Evolutionary conservation across 768 basidiomycete species (phyloP).

Genomic region (Hypholoma fasciculare): DNA sequence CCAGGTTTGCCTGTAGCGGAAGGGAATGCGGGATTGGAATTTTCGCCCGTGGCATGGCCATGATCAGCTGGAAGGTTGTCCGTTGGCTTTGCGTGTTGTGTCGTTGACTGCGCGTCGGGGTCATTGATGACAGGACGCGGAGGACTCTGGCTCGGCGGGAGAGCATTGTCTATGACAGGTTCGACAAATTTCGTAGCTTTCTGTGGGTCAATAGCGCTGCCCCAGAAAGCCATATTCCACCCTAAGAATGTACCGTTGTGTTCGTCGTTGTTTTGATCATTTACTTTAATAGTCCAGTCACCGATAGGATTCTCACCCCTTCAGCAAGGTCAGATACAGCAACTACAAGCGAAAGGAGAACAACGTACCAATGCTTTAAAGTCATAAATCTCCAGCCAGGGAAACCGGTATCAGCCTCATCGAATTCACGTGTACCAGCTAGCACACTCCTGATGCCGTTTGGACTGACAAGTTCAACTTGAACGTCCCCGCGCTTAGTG

Average conservation of each 20-base stretch:
- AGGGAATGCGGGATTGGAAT: constrained; percentile 66
- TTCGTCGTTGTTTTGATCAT: constrained; percentile 61
- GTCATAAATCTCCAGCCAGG: constrained; percentile 96
- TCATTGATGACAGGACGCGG: constrained; percentile 36
- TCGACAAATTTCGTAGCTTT: constrained; percentile 63
- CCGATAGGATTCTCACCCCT: constrained; percentile 95
- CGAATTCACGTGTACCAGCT: constrained; percentile 66
- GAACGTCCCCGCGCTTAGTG: constrained; percentile 83
- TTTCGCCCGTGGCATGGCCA: constrained; percentile 78
- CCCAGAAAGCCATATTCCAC: constrained; percentile 94
- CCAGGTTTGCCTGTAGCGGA: constrained; percentile 26
- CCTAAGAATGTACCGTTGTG: constrained; percentile 74
- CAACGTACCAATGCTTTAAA: constrained; percentile 89
- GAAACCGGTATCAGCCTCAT: constrained; percentile 68
- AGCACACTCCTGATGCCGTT: constrained; percentile 82
- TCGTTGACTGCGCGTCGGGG: constrained; percentile 42
- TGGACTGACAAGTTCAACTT: constrained; percentile 85
- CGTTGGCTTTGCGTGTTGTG: constrained; percentile 79
- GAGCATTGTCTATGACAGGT: constrained; percentile 47
- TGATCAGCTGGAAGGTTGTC: constrained; percentile 84
- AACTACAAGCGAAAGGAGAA: neutral
- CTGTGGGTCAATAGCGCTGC: constrained; percentile 72
- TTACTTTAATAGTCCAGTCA: constrained; percentile 87
- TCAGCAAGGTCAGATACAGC: constrained; percentile 14
- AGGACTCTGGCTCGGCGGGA: constrained; percentile 42